Evolutionary conservation across 345 rosid species (phyloP), one percentile per base, ranked within the genome.

Genomic region (Eutrema yunnanense): DNA sequence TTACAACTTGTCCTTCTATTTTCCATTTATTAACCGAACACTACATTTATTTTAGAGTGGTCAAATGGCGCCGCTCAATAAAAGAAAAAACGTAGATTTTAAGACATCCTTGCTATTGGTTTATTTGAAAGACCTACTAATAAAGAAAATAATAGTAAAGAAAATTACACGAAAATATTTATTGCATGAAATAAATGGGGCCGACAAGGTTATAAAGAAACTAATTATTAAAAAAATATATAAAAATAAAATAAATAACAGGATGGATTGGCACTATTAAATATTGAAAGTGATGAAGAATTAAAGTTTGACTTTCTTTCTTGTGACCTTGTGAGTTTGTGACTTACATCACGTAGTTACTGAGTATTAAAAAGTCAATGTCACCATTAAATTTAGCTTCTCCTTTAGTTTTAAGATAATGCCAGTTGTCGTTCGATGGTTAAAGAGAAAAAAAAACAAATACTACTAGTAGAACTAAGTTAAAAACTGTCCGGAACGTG

Each of bases 231-330:
- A 7, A 66, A 36, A 38, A 9, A 22, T 19, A 59, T 0, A 19
- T 33, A 11, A 41, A 10, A n/a, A 11, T 22, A 2, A 43, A 9
- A 43, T 2, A 16, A 6, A 58, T 33, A 65, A 26, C 2, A 37
- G 11, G 30, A 40, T 44, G 47, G 26, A 50, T 72, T 62, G 71
- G 8, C 42, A 56, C 22, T 29, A 73, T 56, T 47, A 34, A 22
- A 55, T 65, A 51, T 67, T 59, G 62, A 67, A 74, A 74, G 78
- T 51, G 68, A 67, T 41, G 78, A 67, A 70, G 73, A 83, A 81
- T 85, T 69, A 71, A 81, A 79, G 74, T 72, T 82, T 73, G 89
- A 84, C 81, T 73, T 61, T 40, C 53, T 51, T 56, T 77, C 80
- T 68, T 77, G 74, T 77, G 79, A 78, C 37, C 43, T 43, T 67